Conservation (phyloP, 2,329 filamentous ascomycete genomes). For the Pestalotiopsis sp. region DNA sequence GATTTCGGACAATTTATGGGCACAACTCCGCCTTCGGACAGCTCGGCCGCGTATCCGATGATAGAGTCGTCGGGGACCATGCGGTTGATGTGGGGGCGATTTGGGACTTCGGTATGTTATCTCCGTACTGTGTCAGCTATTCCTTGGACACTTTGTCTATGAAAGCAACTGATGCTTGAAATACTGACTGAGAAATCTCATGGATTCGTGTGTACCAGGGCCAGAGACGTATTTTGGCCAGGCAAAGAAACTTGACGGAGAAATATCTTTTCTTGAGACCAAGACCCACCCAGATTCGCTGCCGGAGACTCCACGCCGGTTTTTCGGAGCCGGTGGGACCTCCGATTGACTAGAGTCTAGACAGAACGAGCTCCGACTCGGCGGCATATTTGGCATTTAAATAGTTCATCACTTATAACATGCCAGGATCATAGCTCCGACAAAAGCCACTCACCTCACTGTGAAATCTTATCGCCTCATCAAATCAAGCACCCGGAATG, state of each 20-base stretch:
- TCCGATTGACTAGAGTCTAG: not conserved
- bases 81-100: not conserved
- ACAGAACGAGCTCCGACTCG: not conserved
- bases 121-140: not conserved
- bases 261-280: too few species aligned
- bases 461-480: not conserved
- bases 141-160: too few species aligned
- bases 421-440: not conserved
- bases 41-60: not conserved
- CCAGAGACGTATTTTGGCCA: too few species aligned
- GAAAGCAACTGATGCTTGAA: not conserved
- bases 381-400: not conserved
- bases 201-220: too few species aligned
- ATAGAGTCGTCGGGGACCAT: not conserved
- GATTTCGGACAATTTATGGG: not conserved
- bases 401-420: not conserved
- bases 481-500: not conserved
- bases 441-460: not conserved
- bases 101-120: not conserved
- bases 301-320: not conserved
- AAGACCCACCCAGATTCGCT: not conserved
- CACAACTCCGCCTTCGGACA: not conserved
- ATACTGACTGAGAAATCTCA: not conserved
- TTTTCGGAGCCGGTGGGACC: not conserved
- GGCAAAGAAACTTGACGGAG: too few species aligned